Conservation (phyloP, 306 rosid species). For the Begonia peltatifolia region DNA sequence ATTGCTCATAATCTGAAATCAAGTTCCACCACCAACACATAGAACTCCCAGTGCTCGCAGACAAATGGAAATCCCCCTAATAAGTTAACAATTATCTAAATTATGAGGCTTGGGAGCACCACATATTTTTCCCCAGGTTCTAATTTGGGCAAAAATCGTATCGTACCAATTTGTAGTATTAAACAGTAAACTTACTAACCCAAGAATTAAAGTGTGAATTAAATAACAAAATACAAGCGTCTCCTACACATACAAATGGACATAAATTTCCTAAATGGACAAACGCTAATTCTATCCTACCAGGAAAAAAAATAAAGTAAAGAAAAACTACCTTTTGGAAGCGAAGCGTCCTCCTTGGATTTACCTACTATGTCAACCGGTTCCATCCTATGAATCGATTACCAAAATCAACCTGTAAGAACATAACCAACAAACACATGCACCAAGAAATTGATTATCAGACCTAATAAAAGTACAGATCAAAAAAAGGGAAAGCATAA, state of each 20-base stretch:
- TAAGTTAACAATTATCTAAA: not conserved
- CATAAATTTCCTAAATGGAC: not conserved
- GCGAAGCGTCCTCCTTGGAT: slow-evolving; percentile 86
- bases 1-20: not conserved
- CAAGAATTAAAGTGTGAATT: not conserved
- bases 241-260: too few species aligned
- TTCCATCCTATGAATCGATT: slow-evolving; percentile 34
- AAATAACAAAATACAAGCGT: too few species aligned
- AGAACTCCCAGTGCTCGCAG: not conserved
- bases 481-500: not conserved
- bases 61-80: not conserved
- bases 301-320: not conserved
- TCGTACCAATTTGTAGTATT: not conserved
- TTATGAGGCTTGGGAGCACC: not conserved
- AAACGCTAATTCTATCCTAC: not conserved
- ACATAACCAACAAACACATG: not conserved
- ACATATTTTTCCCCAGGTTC: too few species aligned
- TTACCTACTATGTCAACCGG: slow-evolving; percentile 85
- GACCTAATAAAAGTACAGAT: not conserved
- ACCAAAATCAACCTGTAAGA: slow-evolving; percentile 1
- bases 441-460: not conserved
- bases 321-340: slow-evolving; percentile 60
- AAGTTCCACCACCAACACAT: not conserved
- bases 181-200: not conserved
- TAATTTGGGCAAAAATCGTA: not conserved